Percentiles rank a stretch among this genome's conserved stretches.
Conservation (phyloP, 345 rosid genomes). For the Ceriops decandra region DNA sequence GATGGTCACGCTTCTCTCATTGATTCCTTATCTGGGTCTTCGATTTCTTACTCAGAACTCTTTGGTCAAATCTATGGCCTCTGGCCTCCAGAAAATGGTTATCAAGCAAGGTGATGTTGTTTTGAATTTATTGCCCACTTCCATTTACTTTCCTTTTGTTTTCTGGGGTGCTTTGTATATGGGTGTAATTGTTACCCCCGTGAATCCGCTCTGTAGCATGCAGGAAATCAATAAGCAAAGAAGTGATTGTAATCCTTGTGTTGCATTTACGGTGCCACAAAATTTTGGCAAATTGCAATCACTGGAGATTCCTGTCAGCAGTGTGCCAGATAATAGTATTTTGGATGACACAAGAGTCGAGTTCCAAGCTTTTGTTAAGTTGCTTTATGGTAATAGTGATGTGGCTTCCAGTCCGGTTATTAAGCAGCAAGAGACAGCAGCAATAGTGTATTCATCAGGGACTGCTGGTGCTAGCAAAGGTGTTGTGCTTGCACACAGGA, state of each 20-base stretch:
- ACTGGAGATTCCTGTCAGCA: slow-evolving; percentile 34
- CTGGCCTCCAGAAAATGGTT: slow-evolving; percentile 50
- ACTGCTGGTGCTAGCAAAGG: slow-evolving; percentile 86
- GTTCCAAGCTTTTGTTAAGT: slow-evolving; percentile 34
- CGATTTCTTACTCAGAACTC: slow-evolving; percentile 53
- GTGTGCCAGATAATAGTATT: slow-evolving; percentile 47
- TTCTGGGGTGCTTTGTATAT: slow-evolving; percentile 53
- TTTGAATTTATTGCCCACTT: slow-evolving; percentile 63
- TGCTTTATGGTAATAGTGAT: slow-evolving; percentile 29
- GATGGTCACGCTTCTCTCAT: slow-evolving; percentile 42
- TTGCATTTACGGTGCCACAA: slow-evolving; percentile 45
- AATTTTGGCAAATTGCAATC: slow-evolving; percentile 32
- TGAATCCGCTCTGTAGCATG: slow-evolving; percentile 53
- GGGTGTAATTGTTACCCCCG: slow-evolving; percentile 64
- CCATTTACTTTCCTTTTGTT: slow-evolving; percentile 54
- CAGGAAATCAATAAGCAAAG: slow-evolving; percentile 48
- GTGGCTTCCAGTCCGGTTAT: slow-evolving; percentile 33
- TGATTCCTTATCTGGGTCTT: slow-evolving; percentile 56
- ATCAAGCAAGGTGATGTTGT: slow-evolving; percentile 63
- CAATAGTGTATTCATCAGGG: slow-evolving; percentile 76
- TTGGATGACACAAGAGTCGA: slow-evolving; percentile 17
- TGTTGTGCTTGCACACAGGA: slow-evolving; percentile 64
- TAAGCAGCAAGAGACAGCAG: slow-evolving; percentile 74
- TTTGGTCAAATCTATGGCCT: slow-evolving; percentile 51
- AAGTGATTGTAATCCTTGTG: slow-evolving; percentile 35